Evolutionary conservation across 306 rosid genomes (phyloP).

Genomic region (Cucumis hystrix): DNA sequence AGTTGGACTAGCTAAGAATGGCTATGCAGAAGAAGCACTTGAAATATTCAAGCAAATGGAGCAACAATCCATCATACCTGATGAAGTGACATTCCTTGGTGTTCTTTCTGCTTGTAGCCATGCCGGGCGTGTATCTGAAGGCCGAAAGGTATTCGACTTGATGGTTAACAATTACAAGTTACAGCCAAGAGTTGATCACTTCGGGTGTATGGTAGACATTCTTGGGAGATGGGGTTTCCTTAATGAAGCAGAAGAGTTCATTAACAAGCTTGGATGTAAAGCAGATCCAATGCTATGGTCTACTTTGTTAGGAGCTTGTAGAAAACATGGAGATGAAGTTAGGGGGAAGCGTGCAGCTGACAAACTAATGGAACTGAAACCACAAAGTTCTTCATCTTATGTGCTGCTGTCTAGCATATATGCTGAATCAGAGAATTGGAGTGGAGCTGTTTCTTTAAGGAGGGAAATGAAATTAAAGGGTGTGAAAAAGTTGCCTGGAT

Average conservation of each 20-base stretch:
- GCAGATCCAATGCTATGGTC: constrained; percentile 1
- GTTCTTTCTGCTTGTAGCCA: constrained; percentile 7
- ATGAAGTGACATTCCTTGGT: constrained; percentile 1
- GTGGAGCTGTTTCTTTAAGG: neutral
- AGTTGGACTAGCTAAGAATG: constrained; percentile 1
- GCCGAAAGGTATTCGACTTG: neutral
- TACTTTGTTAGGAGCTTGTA: neutral
- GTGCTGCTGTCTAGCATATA: constrained; percentile 1
- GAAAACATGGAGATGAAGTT: constrained; percentile 3
- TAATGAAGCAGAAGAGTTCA: neutral
- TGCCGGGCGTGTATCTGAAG: neutral
- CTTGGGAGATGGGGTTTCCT: constrained; percentile 6
- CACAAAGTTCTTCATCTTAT: neutral
- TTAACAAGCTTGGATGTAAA: neutral
- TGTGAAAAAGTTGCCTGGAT: neutral
- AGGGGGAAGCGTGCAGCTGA: constrained; percentile 1
- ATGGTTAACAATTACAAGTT: neutral
- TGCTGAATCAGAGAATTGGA: constrained; percentile 2
- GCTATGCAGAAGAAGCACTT: constrained; percentile 1
- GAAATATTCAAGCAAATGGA: neutral
- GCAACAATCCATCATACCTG: neutral
- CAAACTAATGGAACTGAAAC: neutral
- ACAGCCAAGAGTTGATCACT: neutral
- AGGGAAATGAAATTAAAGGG: neutral
- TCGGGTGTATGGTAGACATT: constrained; percentile 2